Evolutionary conservation across 805 yeast genomes (phyloP), one percentile per base, ranked within the genome.

Genomic region (Saturnispora bothae): DNA sequence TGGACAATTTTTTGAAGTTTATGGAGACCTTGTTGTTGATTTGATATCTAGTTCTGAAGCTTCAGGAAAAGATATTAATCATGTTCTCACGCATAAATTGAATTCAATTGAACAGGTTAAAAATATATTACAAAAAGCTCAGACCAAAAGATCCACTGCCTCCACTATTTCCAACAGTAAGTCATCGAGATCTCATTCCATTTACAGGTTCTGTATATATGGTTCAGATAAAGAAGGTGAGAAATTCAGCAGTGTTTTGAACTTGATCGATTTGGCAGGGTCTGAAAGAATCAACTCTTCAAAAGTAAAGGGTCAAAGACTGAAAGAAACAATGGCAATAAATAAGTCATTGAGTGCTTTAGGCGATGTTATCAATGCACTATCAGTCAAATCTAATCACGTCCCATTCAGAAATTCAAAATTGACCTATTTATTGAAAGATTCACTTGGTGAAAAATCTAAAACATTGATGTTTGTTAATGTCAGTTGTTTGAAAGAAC

Each of bases 381-480:
- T 60, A 14, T 45, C 51, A 13, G 54, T 53, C 32, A 54, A 56
- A 10, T 53, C 54, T 19, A 45, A 48, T 14, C 84, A 80, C 53
- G 60, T 80, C 10, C 88, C 89, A 0, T 82, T 66, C 57, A 56
- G 89, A 53, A 70, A 76, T 58, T 75, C 92, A 31, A 73, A 77
- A 59, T 56, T 89, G 52, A 89, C 98, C 0, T 83, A 83, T 53
- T 62, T 88, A 12, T 63, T 89, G 42, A 92, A 86, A 50, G 76
- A 83, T 52, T 85, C 96, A 13, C 64, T 89, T 19, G 76, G 81
- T 5, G 96, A 95, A 0, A 71, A 74, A 40, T 83, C 95, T 3
- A 92, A 89, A 57, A 85, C 96, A 0, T 64, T 89, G 42, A 86
- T 89, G 95, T 81, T 89, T 66, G 96, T 86, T 13, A 88, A 85